Percentiles rank a stretch among this genome's conserved stretches.
Evolutionary conservation across 2,329 filamentous ascomycete species (phyloP).

Genomic region (Emmonsiellopsis sp.): DNA sequence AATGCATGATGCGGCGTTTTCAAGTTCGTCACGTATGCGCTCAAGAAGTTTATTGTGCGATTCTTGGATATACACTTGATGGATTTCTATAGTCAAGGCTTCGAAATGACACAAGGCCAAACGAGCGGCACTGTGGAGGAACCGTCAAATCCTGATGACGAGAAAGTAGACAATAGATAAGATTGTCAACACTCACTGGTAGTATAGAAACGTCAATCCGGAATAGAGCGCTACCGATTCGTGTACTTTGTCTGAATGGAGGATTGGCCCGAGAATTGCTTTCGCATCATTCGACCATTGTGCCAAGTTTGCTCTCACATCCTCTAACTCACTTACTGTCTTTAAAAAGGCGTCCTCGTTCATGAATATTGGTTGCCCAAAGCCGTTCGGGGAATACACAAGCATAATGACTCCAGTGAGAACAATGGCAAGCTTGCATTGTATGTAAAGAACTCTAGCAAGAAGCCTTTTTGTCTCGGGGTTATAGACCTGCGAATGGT

Average conservation of each 20-base stretch:
- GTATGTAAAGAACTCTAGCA: slow-evolving; percentile 36
- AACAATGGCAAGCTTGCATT: slow-evolving; percentile 39
- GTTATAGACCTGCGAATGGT: slow-evolving; percentile 38
- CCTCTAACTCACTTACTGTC: slow-evolving; percentile 18
- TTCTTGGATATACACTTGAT: slow-evolving; percentile 24
- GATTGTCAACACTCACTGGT: slow-evolving; percentile 33
- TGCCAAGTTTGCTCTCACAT: slow-evolving; percentile 28
- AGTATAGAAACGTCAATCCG: slow-evolving; percentile 45
- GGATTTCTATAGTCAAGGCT: slow-evolving; percentile 36
- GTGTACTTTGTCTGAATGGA: not conserved
- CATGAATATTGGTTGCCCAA: slow-evolving; percentile 7
- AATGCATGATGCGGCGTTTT: slow-evolving; percentile 37
- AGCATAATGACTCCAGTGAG: slow-evolving; percentile 41
- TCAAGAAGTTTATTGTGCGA: slow-evolving; percentile 31
- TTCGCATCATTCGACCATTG: slow-evolving; percentile 26
- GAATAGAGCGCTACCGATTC: slow-evolving; percentile 39
- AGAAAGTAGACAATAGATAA: not conserved
- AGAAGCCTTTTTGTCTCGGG: slow-evolving; percentile 37
- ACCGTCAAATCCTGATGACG: not conserved
- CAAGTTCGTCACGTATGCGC: slow-evolving; percentile 29
- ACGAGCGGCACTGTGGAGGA: slow-evolving; percentile 28
- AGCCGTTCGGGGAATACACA: slow-evolving; percentile 30
- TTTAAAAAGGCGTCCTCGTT: not conserved
- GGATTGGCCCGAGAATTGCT: slow-evolving; percentile 22
- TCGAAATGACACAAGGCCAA: slow-evolving; percentile 41